Conservation (phyloP, 2,329 filamentous ascomycete species). For the Trichoderma cornu-damae region DNA sequence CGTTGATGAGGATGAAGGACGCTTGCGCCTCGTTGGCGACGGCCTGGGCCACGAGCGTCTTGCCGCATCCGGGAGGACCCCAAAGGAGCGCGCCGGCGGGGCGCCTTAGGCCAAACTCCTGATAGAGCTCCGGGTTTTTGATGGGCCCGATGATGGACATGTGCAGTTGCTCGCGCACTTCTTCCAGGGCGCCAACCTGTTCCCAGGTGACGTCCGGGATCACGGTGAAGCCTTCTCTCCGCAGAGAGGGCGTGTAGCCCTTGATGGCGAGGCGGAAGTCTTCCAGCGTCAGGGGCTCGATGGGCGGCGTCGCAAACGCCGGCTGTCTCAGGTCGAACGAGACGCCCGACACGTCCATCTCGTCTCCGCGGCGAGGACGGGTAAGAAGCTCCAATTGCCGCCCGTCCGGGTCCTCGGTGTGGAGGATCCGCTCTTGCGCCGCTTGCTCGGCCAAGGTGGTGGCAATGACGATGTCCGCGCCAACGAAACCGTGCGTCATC, state of each 20-base stretch:
- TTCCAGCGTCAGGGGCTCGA: constrained; percentile 27
- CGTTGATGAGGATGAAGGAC: constrained; percentile 97
- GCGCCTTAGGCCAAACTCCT: constrained; percentile 68
- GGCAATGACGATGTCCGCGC: constrained; percentile 74
- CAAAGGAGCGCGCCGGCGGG: constrained; percentile 88
- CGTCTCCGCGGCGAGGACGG: constrained; percentile 5
- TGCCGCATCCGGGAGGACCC: constrained; percentile 95
- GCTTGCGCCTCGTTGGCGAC: constrained; percentile 93
- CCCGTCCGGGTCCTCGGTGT: constrained; percentile 27
- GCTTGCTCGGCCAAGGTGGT: constrained; percentile 42
- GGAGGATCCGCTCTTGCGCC: constrained; percentile 32
- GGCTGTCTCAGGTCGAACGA: constrained; percentile 11
- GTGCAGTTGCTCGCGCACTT: constrained; percentile 75
- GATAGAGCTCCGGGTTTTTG: constrained; percentile 71
- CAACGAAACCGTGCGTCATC: constrained; percentile 86
- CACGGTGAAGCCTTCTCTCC: constrained; percentile 85
- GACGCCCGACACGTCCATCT: constrained; percentile 15
- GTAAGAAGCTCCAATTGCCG: constrained; percentile 9
- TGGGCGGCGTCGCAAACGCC: constrained; percentile 4
- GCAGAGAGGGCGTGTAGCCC: constrained; percentile 59
- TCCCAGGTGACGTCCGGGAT: constrained; percentile 91
- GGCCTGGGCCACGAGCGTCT: constrained; percentile 92
- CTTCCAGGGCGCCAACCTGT: constrained; percentile 78
- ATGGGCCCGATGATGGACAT: constrained; percentile 89
- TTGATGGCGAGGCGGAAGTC: constrained; percentile 72